phyloP scores from a whole-genome alignment of 176 grass and related monocot genomes.

The Secale cereale region DNA sequence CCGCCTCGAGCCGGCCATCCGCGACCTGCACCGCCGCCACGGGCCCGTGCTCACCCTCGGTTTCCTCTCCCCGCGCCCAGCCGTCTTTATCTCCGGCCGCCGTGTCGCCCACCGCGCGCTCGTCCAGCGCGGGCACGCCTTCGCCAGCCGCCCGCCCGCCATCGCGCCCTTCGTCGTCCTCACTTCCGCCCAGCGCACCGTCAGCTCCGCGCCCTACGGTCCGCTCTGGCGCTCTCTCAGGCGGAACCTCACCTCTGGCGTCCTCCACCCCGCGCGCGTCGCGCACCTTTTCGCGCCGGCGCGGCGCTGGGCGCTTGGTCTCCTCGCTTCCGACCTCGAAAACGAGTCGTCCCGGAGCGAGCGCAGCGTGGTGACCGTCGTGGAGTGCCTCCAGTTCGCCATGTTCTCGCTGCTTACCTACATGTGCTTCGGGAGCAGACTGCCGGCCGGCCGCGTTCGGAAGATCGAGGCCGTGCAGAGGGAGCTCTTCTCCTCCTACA shows the following conservation, averaged over 20 bases:
- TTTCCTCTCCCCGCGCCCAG: conserved; percentile 26
- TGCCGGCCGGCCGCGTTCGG: not conserved
- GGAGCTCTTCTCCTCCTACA: conserved; percentile 18
- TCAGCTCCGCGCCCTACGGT: conserved; percentile 43
- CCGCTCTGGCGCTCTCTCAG: conserved; percentile 39
- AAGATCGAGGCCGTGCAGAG: conserved; percentile 40
- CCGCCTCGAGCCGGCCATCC: conserved; percentile 31
- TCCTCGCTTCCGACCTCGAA: not conserved
- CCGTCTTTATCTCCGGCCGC: conserved; percentile 38
- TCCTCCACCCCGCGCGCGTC: conserved; percentile 19
- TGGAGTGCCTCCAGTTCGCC: conserved; percentile 41
- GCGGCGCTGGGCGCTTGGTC: conserved; percentile 16
- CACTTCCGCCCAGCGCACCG: conserved; percentile 33
- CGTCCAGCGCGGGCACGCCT: conserved; percentile 24
- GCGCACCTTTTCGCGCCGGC: not conserved
- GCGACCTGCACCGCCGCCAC: conserved; percentile 23
- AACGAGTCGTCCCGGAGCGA: not conserved
- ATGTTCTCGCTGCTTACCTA: conserved; percentile 58
- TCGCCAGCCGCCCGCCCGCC: conserved; percentile 29
- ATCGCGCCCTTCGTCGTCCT: conserved; percentile 26
- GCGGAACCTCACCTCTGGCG: conserved; percentile 26
- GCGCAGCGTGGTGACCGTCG: not conserved
- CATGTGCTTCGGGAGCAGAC: conserved; percentile 50
- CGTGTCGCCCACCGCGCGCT: conserved; percentile 25
- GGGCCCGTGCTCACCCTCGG: conserved; percentile 37